Conservation (phyloP, 768 basidiomycete genomes). For the Boletellus sp. region DNA sequence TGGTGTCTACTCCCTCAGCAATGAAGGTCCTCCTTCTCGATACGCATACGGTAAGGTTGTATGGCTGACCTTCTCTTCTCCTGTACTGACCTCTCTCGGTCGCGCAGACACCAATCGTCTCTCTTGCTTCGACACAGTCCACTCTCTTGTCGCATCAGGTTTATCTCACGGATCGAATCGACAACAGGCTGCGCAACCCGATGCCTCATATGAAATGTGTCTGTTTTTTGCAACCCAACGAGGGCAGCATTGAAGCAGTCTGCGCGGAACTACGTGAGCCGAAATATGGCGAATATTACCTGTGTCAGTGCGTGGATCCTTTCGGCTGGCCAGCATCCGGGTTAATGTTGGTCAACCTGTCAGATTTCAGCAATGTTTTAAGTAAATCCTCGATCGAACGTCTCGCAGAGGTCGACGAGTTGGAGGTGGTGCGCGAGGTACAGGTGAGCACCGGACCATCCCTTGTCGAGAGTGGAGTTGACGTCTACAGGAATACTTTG, state of each 20-base stretch:
- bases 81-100: background rate
- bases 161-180: conserved; percentile 96
- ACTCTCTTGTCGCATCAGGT: conserved; percentile 92
- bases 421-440: conserved; percentile 94
- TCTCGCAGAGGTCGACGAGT: conserved; percentile 90
- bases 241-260: conserved; percentile 78
- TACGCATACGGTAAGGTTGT: conserved; percentile 73
- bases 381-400: conserved; percentile 89
- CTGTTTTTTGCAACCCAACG: conserved; percentile 83
- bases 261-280: conserved; percentile 84
- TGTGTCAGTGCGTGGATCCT: conserved; percentile 90
- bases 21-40: conserved; percentile 98
- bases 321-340: conserved; percentile 16
- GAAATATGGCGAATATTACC: conserved; percentile 96
- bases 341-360: conserved; percentile 13
- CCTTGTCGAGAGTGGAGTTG: background rate
- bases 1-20: conserved; percentile 77
- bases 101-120: conserved; percentile 87
- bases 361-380: conserved; percentile 94
- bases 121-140: conserved; percentile 91
- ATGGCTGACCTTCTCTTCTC: background rate
- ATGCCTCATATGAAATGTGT: conserved; percentile 98
- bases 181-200: conserved; percentile 86
- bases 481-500: conserved; percentile 84
- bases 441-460: conserved; percentile 54